These are phyloP conservation scores for Hypomyces perniciosus DNA, from an alignment of 2,329 filamentous ascomycete genomes.

Conservation along the genomic window DNA sequence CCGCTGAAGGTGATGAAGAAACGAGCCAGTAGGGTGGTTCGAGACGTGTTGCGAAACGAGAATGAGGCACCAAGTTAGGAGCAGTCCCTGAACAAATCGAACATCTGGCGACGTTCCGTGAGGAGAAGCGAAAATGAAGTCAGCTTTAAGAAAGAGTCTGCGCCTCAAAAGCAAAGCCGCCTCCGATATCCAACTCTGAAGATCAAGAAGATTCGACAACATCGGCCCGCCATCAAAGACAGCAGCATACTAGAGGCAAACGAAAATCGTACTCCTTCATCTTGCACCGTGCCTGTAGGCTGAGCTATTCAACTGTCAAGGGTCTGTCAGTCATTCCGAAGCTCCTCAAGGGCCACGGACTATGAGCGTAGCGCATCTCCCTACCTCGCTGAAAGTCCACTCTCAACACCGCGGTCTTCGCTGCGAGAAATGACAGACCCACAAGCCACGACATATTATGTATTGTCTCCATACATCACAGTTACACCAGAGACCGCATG, in stretches of 20 bases:
- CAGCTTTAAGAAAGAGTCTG: neutral
- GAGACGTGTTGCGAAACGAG: neutral
- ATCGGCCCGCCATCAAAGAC: neutral
- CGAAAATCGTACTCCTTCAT: neutral
- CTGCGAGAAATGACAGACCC: neutral
- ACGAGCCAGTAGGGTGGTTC: neutral
- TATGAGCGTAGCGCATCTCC: neutral
- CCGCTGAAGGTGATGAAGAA: constrained; percentile 3
- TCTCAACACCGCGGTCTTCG: neutral
- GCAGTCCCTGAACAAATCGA: neutral
- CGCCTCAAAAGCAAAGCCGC: neutral
- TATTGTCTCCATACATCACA: constrained; percentile 38
- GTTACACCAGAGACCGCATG: constrained; percentile 37
- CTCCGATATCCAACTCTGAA: neutral
- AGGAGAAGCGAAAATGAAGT: neutral
- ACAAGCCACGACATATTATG: constrained; percentile 5
- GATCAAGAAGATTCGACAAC: neutral
- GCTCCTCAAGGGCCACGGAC: constrained; percentile 6
- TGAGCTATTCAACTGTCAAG: neutral
- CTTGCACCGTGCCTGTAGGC: neutral
- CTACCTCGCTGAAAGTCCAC: neutral
- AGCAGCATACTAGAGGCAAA: neutral
- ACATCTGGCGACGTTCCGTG: neutral
- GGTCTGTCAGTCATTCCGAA: neutral
- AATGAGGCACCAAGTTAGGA: neutral